Conservation (phyloP, 441 rosid genomes). For the Pelargonium cotyledonis region DNA sequence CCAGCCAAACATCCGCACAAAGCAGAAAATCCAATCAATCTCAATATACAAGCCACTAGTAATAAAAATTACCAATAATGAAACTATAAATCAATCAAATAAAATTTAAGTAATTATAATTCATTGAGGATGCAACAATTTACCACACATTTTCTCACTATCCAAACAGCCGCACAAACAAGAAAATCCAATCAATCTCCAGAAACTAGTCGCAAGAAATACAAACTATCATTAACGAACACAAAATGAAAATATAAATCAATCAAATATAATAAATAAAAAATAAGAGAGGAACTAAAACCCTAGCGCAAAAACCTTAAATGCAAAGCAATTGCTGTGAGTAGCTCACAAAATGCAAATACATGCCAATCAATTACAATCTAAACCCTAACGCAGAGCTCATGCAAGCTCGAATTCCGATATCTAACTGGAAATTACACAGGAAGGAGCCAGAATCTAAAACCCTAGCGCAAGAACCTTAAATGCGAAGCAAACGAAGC, state of each 20-base stretch:
- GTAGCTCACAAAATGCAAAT: background rate
- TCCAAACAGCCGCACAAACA: background rate
- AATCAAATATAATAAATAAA: background rate
- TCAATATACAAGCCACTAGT: background rate
- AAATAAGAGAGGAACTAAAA: too few relatives aligned
- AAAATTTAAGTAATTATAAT: background rate
- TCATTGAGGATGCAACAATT: background rate
- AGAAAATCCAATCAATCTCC: background rate
- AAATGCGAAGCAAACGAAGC: background rate
- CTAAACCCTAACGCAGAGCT: background rate
- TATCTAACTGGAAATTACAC: background rate
- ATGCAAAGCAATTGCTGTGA: too few relatives aligned
- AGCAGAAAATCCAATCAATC: background rate
- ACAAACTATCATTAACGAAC: background rate
- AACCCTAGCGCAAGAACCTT: constrained; percentile 7
- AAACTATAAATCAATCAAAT: too few relatives aligned
- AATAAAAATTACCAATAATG: background rate
- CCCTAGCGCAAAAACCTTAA: too few relatives aligned
- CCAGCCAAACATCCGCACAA: background rate
- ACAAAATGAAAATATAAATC: background rate
- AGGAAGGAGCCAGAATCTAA: background rate
- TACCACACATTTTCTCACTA: background rate
- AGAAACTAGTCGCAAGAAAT: background rate
- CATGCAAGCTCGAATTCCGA: too few relatives aligned
- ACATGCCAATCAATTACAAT: background rate